phyloP scores from a whole-genome alignment of 345 rosid genomes.

The Trapa incisa region DNA sequence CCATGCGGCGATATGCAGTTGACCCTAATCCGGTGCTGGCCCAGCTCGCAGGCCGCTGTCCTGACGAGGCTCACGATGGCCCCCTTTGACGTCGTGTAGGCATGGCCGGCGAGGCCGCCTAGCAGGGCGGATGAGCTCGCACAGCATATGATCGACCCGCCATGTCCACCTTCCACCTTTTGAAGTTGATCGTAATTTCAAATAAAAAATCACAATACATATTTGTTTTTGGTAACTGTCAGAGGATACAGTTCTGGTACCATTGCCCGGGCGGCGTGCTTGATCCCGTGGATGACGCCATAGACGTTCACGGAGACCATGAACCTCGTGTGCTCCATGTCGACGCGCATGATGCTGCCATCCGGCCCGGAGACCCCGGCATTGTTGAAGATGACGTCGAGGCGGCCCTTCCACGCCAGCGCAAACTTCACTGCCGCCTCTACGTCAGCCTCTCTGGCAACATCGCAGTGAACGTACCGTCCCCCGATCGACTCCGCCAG shows the following conservation, averaged over 20 bases:
- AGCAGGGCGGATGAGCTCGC: conserved; percentile 67
- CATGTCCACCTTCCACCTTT: conserved; percentile 19
- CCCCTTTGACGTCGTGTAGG: conserved; percentile 55
- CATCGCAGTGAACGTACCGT: conserved; percentile 62
- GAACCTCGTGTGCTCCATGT: conserved; percentile 30
- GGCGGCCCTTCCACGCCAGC: conserved; percentile 38
- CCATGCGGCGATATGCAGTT: conserved; percentile 87
- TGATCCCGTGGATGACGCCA: conserved; percentile 60
- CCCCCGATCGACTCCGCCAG: conserved; percentile 56
- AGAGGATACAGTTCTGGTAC: not conserved
- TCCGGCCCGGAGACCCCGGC: conserved; percentile 33
- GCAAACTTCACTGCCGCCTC: conserved; percentile 51
- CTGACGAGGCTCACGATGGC: conserved; percentile 49
- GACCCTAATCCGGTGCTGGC: conserved; percentile 56
- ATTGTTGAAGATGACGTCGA: conserved; percentile 41
- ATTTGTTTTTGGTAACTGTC: no score
- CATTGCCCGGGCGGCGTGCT: conserved; percentile 74
- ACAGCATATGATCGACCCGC: conserved; percentile 64
- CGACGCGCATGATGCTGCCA: conserved; percentile 47
- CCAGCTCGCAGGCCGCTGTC: conserved; percentile 64
- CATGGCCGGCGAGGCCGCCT: conserved; percentile 75
- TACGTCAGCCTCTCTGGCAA: conserved; percentile 46
- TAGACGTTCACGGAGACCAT: conserved; percentile 47
- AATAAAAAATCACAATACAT: no score
- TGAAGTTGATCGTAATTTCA: no score